Base-by-base conservation (phyloP, 2,329 filamentous ascomycete genomes). In the Magnaporthiopsis rhizophila region DNA sequence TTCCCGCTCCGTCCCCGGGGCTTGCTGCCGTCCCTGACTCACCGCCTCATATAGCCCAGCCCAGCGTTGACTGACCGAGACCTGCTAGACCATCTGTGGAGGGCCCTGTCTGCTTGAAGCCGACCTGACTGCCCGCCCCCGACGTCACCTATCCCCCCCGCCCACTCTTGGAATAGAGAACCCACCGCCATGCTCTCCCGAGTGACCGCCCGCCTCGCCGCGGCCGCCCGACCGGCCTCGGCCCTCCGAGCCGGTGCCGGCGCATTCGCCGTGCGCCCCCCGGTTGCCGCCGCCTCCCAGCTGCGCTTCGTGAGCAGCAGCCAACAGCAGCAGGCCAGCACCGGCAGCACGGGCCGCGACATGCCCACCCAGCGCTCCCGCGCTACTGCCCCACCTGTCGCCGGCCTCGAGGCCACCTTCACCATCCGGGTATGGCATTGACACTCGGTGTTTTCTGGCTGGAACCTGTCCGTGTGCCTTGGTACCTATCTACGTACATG, bases 381-480 rank as follows among this genome's bases (percentile, higher is more conserved):
- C 69, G 83, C 86, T 67, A 92, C 83, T 61, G 74, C 88, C 68
- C 45, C 45, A 11, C 86, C 88, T 66, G 86, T 86, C 67, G 85
- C 87, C 59, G 85, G 85, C 72, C 89, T 92, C 72, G 85, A 91
- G 72, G 95, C 95, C 68, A 98, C 95, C 65, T 91, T 99, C 74
- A 98, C 94, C 68, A 96, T 99, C 77, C 90, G 90, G 79, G 89
- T 92, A 82, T 64, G 86, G 78, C 38, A 34, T 32, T 28, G 12
- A 21, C n/a, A 11, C n/a, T 6, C 57, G n/a, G 5, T 4, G 57
- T 28, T 58, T 18, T 18, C 11, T 58, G 15, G 24, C 7, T 26
- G 24, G n/a, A 28, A 4, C n/a, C 15, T 45, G 8, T 26, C 26
- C 26, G 26, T 26, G 26, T 26, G 26, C 26, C 26, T 26, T 26